Evolutionary conservation across 2,329 filamentous ascomycete species (phyloP).

Genomic region (Penicillium oxalicum): DNA sequence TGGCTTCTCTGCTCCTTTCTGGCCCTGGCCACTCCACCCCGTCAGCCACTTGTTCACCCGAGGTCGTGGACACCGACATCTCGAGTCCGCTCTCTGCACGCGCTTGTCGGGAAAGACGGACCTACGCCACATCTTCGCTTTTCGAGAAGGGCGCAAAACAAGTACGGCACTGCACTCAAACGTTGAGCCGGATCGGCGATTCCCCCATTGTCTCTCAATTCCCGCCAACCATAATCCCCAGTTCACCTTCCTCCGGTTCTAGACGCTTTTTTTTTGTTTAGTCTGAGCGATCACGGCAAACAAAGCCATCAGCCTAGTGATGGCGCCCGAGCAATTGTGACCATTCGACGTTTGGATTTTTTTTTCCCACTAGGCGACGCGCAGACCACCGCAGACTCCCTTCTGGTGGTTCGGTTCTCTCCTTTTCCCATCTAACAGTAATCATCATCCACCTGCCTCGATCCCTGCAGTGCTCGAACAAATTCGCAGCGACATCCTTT

Average conservation of each 20-base stretch:
- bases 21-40: slow-evolving; percentile 18
- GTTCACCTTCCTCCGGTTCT: slow-evolving; percentile 15
- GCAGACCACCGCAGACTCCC: not conserved
- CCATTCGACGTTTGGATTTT: slow-evolving; percentile 4
- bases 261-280: slow-evolving; percentile 18
- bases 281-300: slow-evolving; percentile 11
- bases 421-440: not conserved
- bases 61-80: slow-evolving; percentile 24
- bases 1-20: slow-evolving; percentile 16
- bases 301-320: slow-evolving; percentile 15
- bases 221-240: slow-evolving; percentile 19
- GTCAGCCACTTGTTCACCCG: slow-evolving; percentile 19
- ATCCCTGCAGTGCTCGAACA: slow-evolving; percentile 1
- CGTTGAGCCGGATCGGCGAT: slow-evolving; percentile 24
- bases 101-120: slow-evolving; percentile 9
- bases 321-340: slow-evolving; percentile 6
- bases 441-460: not conserved
- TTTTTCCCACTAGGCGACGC: too few species aligned
- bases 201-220: slow-evolving; percentile 10
- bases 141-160: slow-evolving; percentile 10
- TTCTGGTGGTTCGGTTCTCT: not conserved
- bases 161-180: slow-evolving; percentile 14
- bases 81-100: slow-evolving; percentile 10
- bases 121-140: slow-evolving; percentile 14
- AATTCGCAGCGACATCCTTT: not conserved